Conservation (phyloP, 257 asterid genomes). For the Nicotiana obtusifolia region DNA sequence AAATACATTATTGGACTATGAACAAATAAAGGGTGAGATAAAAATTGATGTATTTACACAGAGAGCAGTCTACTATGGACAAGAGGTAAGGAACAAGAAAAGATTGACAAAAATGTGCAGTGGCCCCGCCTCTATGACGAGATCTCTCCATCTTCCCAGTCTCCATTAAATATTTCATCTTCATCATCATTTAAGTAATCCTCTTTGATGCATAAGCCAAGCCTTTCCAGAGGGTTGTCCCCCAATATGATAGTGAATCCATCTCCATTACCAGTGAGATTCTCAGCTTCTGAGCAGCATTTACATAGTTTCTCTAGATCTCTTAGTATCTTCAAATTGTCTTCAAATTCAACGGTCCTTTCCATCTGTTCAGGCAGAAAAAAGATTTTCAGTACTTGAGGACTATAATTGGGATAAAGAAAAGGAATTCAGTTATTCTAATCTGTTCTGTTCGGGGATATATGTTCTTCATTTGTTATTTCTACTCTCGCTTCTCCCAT, state of each 20-base stretch:
- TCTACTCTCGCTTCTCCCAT: neutral
- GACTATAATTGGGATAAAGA: neutral
- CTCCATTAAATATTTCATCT: conserved; percentile 19
- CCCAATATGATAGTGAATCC: neutral
- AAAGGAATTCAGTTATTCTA: neutral
- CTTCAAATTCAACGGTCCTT: conserved; percentile 38
- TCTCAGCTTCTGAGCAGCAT: conserved; percentile 19
- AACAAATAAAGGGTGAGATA: neutral
- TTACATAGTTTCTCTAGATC: conserved; percentile 42
- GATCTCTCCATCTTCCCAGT: conserved; percentile 64
- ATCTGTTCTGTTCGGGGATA: neutral
- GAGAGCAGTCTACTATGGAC: neutral
- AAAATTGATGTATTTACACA: neutral
- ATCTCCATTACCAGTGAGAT: conserved; percentile 10
- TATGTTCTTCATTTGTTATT: neutral
- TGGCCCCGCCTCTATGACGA: neutral
- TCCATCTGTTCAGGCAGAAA: conserved; percentile 33
- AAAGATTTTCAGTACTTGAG: neutral
- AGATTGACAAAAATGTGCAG: neutral
- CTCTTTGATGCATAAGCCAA: conserved; percentile 50
- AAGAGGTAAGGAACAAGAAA: neutral
- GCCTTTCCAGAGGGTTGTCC: conserved; percentile 33
- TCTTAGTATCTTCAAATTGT: conserved; percentile 26
- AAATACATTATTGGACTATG: neutral
- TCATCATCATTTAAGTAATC: conserved; percentile 28